Base-by-base conservation (phyloP, 2,329 filamentous ascomycete species). In the Bisporella sp. region DNA sequence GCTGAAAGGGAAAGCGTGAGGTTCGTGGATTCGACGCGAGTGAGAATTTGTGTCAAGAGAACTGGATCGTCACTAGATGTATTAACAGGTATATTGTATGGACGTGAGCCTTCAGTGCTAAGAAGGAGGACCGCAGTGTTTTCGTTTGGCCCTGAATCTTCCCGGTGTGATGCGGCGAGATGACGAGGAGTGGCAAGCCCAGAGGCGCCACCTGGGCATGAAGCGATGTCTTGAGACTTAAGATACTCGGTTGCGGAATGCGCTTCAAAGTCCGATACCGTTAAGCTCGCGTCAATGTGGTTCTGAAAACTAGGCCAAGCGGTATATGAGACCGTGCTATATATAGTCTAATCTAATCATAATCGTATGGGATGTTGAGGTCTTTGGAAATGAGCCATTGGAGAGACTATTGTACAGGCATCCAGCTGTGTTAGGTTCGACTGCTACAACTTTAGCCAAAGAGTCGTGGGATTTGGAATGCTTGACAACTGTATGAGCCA, bases 401-500 rank as follows among this genome's bases (percentile, higher is more conserved):
- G 64, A 1, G n/a, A 86, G 64, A 33, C 77, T 81, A 35, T 73
- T 71, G 51, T 73, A 73, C 6, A 87, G 64, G 54, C 78, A 83
- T 0, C 80, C 74, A 0, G 77, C 86, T 0, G 77, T 79, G 13
- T 83, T 79, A 0, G 87, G 81, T 63, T 92, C 88, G 0, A 89
- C 87, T 0, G 82, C 71, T 3, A 89, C 59, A n/a, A 89, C 74
- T 1, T 60, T 63, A 2, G 70, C 65, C 4, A 73, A 71, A 35
- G 74, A 73, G 4, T 52, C 50, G 4, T 58, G 61, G 72, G 57
- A 8, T 71, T 66, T 58, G 85, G 88, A 70, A 75, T 89, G 62
- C 87, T 79, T 32, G 0, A 78, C 75, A 0, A 87, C 85, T 0
- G 87, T 79, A 56, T 90, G 83, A 0, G 83, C 84, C 51, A 89